A percentile compares a stretch with the other conserved stretches of the same genome.
Evolutionary conservation across 2,329 filamentous ascomycete species (phyloP).

Genomic region (Hymenoscyphus scutula): DNA sequence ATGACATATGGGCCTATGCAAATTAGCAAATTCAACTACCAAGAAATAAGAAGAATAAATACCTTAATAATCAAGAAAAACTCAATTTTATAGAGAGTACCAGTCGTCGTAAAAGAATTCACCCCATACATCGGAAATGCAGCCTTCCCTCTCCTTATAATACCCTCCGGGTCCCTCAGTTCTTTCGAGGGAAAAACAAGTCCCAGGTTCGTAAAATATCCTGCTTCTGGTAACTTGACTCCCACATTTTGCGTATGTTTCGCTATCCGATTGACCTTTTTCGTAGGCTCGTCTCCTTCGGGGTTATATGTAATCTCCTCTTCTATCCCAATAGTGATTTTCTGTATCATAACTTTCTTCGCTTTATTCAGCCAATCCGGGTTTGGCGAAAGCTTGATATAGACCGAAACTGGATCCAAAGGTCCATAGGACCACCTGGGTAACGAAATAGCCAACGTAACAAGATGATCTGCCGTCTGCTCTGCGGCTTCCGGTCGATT

Average conservation of each 20-base stretch:
- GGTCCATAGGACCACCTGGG: slow-evolving; percentile 97
- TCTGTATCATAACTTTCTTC: slow-evolving; percentile 86
- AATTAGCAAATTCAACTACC: slow-evolving; percentile 16
- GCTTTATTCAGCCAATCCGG: slow-evolving; percentile 89
- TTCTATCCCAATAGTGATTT: slow-evolving; percentile 90
- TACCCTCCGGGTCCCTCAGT: slow-evolving; percentile 79
- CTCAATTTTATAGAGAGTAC: slow-evolving; percentile 95
- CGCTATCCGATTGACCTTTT: slow-evolving; percentile 82
- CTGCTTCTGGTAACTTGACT: slow-evolving; percentile 82
- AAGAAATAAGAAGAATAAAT: not conserved
- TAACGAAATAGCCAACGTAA: slow-evolving; percentile 86
- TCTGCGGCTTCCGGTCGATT: slow-evolving; percentile 90
- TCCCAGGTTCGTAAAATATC: slow-evolving; percentile 89
- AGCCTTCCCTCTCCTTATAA: slow-evolving; percentile 79
- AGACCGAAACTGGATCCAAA: slow-evolving; percentile 90
- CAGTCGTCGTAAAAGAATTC: slow-evolving; percentile 88
- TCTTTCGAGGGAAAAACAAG: slow-evolving; percentile 90
- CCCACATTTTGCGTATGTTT: slow-evolving; percentile 81
- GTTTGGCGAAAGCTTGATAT: slow-evolving; percentile 91
- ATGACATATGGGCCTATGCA: slow-evolving; percentile 77
- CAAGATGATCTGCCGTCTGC: slow-evolving; percentile 81
- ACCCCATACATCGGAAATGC: slow-evolving; percentile 89
- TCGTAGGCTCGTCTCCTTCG: slow-evolving; percentile 90
- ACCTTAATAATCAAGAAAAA: slow-evolving; percentile 96
- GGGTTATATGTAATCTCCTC: slow-evolving; percentile 99